phyloP scores from a whole-genome alignment of 176 grass and related monocot species.

The Hordeum vulgare region DNA sequence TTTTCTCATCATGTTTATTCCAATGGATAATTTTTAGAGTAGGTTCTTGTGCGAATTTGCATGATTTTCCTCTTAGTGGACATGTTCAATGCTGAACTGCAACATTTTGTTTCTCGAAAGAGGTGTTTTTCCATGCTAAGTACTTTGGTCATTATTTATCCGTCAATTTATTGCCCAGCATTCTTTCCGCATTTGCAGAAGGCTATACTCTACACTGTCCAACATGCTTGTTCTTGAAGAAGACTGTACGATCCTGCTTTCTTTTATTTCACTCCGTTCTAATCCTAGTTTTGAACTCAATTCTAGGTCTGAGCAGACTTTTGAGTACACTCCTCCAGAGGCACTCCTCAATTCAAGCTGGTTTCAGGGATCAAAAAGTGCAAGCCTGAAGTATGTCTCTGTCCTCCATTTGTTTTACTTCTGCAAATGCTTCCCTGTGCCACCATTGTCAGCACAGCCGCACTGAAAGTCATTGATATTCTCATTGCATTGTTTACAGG shows the following conservation, averaged over 20 bases:
- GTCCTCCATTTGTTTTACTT: conserved; percentile 4
- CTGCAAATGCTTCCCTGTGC: conserved; percentile 5
- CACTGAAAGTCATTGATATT: conserved; percentile 12
- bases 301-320: conserved; percentile 85
- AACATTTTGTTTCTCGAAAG: not conserved
- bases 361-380: conserved; percentile 78
- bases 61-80: conserved; percentile 1
- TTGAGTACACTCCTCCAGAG: conserved; percentile 95
- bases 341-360: conserved; percentile 84
- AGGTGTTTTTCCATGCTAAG: not conserved
- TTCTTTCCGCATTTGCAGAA: not conserved
- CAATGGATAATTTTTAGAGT: not conserved
- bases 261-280: not conserved
- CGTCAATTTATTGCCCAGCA: not conserved
- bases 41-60: not conserved
- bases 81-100: conserved; percentile 11
- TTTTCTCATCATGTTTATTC: not conserved
- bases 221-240: not conserved
- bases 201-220: not conserved
- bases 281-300: conserved; percentile 13
- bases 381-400: conserved; percentile 68
- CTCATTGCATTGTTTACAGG: conserved; percentile 35
- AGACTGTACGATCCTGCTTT: not conserved
- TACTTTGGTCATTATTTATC: not conserved
- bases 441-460: conserved; percentile 6